These are phyloP conservation scores for Thinopyrum elongatum DNA, from an alignment of 176 grass and related monocot genomes.

Conservation along the genomic window DNA sequence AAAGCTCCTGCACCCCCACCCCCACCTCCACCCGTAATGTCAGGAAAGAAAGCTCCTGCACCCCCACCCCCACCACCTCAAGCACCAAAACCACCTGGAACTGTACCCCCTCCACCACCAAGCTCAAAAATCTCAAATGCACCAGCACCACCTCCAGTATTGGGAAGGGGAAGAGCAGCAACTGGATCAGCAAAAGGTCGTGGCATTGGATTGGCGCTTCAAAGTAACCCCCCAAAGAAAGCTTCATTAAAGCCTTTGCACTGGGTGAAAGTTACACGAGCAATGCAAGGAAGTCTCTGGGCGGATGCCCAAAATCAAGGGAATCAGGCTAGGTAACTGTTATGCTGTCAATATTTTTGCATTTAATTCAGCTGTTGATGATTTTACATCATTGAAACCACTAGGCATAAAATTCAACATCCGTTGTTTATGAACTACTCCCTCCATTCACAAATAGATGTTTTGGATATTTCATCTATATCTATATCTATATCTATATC, in stretches of 20 bases:
- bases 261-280: conserved; percentile 97
- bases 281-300: conserved; percentile 97
- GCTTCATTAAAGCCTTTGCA: conserved; percentile 91
- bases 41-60: conserved; percentile 48
- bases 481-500: too few relatives aligned
- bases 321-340: conserved; percentile 76
- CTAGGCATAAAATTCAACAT: conserved; percentile 15
- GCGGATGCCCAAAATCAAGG: conserved; percentile 94
- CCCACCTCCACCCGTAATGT: conserved; percentile 37
- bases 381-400: conserved; percentile 10
- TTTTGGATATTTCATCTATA: too few relatives aligned
- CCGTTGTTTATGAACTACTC: conserved; percentile 17
- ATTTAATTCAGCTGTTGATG: conserved; percentile 13
- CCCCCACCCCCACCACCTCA: conserved; percentile 42
- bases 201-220: conserved; percentile 52
- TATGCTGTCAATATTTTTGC: conserved; percentile 1
- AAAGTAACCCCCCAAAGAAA: conserved; percentile 73
- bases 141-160: conserved; percentile 51
- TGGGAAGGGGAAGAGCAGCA: conserved; percentile 57
- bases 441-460: too few relatives aligned
- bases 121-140: conserved; percentile 63
- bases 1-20: conserved; percentile 47
- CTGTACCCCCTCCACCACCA: conserved; percentile 36
- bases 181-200: conserved; percentile 58
- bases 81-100: conserved; percentile 48